A percentile compares a stretch with the other conserved stretches of the same genome.
phyloP scores from a whole-genome alignment of 1,139 yeast genomes.

The Dujonia santamariae region DNA sequence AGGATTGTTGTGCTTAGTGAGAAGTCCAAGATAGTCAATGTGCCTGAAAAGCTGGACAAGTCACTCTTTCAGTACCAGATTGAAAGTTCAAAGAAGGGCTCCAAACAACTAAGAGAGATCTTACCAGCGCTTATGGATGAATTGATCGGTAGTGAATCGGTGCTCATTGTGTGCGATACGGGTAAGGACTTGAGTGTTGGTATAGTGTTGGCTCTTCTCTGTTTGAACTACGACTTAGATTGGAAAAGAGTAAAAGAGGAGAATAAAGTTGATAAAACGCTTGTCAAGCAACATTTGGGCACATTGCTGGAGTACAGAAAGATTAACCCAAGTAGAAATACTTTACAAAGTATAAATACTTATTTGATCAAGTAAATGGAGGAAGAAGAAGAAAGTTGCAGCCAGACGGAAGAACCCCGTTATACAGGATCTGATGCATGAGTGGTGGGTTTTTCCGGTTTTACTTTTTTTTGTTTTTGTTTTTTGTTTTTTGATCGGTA shows the following conservation, averaged over 20 bases:
- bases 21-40: constrained; percentile 14
- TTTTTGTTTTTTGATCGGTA: too few species aligned
- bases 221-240: constrained; percentile 39
- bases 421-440: too few species aligned
- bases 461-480: too few species aligned
- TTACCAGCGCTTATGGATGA: constrained; percentile 34
- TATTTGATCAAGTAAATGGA: constrained; percentile 26
- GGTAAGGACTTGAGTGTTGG: constrained; percentile 70
- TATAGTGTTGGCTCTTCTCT: constrained; percentile 49
- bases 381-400: too few species aligned
- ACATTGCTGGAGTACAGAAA: constrained; percentile 41
- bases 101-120: constrained; percentile 48
- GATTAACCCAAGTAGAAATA: constrained; percentile 74
- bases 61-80: constrained; percentile 20
- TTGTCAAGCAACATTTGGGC: constrained; percentile 57
- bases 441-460: too few species aligned
- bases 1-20: constrained; percentile 26
- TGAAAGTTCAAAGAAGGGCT: constrained; percentile 57
- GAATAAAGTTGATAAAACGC: constrained; percentile 41
- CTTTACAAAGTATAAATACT: constrained; percentile 63
- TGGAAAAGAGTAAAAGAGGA: constrained; percentile 25
- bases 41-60: constrained; percentile 16
- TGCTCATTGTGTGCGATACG: constrained; percentile 55
- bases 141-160: background rate
- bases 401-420: too few species aligned